A percentile compares a stretch with the other conserved stretches of the same genome.
phyloP scores from a whole-genome alignment of 331 rosid species.

The Quercus tomentella region DNA sequence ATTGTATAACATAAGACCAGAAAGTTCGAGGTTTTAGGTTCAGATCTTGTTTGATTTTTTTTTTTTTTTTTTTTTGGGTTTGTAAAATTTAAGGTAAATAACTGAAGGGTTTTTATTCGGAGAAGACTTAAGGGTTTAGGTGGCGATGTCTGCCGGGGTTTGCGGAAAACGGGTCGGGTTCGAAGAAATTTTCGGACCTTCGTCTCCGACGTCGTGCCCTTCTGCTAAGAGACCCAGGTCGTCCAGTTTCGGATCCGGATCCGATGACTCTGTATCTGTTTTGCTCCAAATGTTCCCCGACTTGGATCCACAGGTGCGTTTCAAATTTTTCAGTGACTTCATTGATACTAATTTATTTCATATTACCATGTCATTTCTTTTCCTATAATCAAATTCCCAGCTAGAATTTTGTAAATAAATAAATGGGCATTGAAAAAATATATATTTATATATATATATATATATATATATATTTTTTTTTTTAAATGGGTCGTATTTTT shows the following conservation, averaged over 20 bases:
- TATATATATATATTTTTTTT: too few species aligned
- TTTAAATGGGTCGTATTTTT: background rate
- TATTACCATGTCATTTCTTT: background rate
- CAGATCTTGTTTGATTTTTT: background rate
- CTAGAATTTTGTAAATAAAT: background rate
- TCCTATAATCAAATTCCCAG: background rate
- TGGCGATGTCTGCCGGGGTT: slow-evolving; percentile 35
- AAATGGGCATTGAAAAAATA: background rate
- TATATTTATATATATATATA: too few species aligned
- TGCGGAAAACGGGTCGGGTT: slow-evolving; percentile 41
- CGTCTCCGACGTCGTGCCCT: slow-evolving; percentile 31
- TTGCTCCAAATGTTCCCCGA: slow-evolving; percentile 34
- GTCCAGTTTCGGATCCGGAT: slow-evolving; percentile 16
- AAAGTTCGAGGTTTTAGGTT: background rate
- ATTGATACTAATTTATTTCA: background rate
- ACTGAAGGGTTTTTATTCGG: background rate
- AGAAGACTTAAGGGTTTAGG: background rate
- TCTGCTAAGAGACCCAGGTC: slow-evolving; percentile 30
- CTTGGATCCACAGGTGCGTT: slow-evolving; percentile 29
- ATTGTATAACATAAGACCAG: too few species aligned
- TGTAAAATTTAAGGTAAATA: background rate
- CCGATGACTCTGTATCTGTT: slow-evolving; percentile 14
- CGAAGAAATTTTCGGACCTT: slow-evolving; percentile 42
- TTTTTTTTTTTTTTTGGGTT: background rate
- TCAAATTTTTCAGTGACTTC: background rate